phyloP scores from a whole-genome alignment of 139 green algal genomes.

The Pycnococcus provasolii region DNA sequence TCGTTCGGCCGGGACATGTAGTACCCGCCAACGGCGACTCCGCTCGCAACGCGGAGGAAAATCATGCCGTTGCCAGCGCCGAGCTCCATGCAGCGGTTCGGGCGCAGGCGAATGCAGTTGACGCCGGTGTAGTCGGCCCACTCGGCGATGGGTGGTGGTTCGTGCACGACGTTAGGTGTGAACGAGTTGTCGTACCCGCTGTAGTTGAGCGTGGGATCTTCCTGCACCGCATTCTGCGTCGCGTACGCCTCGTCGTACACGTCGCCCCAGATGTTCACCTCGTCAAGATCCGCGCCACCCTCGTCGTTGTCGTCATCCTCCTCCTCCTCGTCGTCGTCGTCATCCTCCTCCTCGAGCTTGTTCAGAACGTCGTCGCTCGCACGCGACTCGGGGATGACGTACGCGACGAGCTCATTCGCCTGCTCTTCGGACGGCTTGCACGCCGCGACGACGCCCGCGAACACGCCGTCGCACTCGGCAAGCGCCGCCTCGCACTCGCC shows the following conservation, averaged over 20 bases:
- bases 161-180: constrained; percentile 13
- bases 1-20: no score
- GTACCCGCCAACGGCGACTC: no score
- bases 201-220: constrained; percentile 26
- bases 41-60: constrained; percentile 7
- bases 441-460: background rate
- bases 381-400: background rate
- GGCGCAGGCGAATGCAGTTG: constrained; percentile 10
- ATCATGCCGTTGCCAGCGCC: constrained; percentile 27
- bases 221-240: constrained; percentile 14
- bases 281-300: constrained; percentile 1
- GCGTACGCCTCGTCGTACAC: constrained; percentile 25
- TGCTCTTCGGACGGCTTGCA: background rate
- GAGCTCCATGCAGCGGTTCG: constrained; percentile 9
- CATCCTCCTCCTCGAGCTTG: background rate
- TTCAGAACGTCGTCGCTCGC: background rate
- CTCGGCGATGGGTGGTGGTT: constrained; percentile 12
- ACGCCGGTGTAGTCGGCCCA: constrained; percentile 16
- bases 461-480: background rate
- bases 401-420: constrained; percentile 1
- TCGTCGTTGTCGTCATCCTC: background rate
- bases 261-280: constrained; percentile 8
- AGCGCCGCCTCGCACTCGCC: constrained; percentile 28
- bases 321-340: background rate
- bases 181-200: constrained; percentile 26